These are phyloP conservation scores for Lotmaria passim DNA, from an alignment of 208 protist genomes.

Conservation along the genomic window DNA sequence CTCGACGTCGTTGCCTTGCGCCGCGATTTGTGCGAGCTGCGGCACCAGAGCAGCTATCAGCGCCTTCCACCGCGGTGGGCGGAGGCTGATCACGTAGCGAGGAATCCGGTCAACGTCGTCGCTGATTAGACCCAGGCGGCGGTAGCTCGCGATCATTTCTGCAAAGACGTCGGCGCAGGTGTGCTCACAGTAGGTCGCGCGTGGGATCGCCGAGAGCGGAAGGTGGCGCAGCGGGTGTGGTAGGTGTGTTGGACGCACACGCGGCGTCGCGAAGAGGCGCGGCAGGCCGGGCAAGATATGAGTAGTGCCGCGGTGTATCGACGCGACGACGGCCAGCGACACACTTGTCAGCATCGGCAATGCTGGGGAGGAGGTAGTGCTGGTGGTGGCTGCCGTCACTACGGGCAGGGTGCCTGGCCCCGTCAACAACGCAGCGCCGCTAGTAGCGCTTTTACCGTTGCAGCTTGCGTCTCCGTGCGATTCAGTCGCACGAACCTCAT, in stretches of 20 bases:
- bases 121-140: conserved; percentile 37
- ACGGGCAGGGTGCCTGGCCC: no score
- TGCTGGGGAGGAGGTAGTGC: neutral
- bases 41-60: conserved; percentile 28
- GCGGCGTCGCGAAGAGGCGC: conserved; percentile 35
- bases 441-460: no score
- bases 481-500: no score
- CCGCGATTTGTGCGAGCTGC: conserved; percentile 5
- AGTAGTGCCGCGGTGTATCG: conserved; percentile 19
- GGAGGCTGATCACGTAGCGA: conserved; percentile 19
- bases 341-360: neutral
- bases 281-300: conserved; percentile 49
- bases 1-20: neutral
- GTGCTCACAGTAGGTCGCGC: conserved; percentile 48
- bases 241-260: conserved; percentile 27
- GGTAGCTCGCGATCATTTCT: conserved; percentile 50
- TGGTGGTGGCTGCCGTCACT: neutral
- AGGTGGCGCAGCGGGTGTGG: conserved; percentile 55
- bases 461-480: no score
- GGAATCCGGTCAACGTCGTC: conserved; percentile 33
- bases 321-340: conserved; percentile 6
- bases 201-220: conserved; percentile 33
- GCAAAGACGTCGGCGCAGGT: conserved; percentile 61
- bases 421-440: no score
- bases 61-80: conserved; percentile 12